A percentile compares a stretch with the other conserved stretches of the same genome.
Conservation (phyloP, 2,329 filamentous ascomycete species). For the Bipolaris cookei region DNA sequence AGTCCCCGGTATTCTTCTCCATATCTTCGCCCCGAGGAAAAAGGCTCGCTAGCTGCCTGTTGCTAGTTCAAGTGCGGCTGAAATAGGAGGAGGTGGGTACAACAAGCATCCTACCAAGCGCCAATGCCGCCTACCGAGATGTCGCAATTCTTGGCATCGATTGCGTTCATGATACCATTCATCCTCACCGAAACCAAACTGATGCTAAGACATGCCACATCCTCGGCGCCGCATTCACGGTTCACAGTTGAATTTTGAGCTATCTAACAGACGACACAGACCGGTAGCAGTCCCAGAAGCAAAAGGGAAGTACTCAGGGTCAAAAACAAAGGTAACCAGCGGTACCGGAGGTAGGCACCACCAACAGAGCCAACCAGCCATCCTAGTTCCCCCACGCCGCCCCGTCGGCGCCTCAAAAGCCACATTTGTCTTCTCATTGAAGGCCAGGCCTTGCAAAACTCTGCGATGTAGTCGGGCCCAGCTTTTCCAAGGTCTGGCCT, state of each 20-base stretch:
- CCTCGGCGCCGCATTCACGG: neutral
- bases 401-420: slow-evolving; percentile 13
- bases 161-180: slow-evolving; percentile 9
- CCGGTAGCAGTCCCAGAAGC: neutral
- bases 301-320: neutral
- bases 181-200: neutral
- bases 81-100: neutral
- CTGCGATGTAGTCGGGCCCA: slow-evolving; percentile 30
- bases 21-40: neutral
- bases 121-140: slow-evolving; percentile 17
- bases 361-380: slow-evolving; percentile 10
- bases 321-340: neutral
- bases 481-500: slow-evolving; percentile 31
- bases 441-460: slow-evolving; percentile 43
- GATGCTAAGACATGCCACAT: neutral
- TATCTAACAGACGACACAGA: too few species aligned
- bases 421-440: slow-evolving; percentile 17
- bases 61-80: slow-evolving; percentile 6
- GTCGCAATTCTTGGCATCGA: slow-evolving; percentile 19
- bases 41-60: neutral
- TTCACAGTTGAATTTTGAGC: neutral
- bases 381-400: slow-evolving; percentile 4
- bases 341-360: neutral
- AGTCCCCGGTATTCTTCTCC: neutral
- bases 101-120: slow-evolving; percentile 5